Evolutionary conservation across 768 basidiomycete species (phyloP), one percentile per base, ranked within the genome.

Genomic region (Panaeolus papilionaceus): DNA sequence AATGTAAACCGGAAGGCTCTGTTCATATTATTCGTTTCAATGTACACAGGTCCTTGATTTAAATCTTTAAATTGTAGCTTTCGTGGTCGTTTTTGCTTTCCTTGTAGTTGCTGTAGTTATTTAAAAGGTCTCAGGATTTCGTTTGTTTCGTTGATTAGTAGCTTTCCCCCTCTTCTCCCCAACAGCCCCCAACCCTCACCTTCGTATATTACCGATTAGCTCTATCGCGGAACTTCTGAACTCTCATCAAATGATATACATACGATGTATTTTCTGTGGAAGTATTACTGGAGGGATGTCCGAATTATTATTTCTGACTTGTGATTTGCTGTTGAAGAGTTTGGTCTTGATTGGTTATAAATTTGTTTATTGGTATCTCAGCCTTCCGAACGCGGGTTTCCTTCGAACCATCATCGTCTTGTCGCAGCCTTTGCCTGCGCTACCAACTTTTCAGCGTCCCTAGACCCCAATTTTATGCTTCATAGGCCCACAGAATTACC

Each of bases 401-500:
- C 28, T 58, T 58, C 28, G 54, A 58, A 58, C 54, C 28, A 58
- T 33, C 54, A 58, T 58, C 54, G 54, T 58, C 54, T 58, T n/a
- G 28, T 58, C 54, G 54, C 54, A 58, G 54, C 54, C 72, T 71
- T 70, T 61, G 75, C 72, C 72, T 72, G 75, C 74, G 74, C 67
- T 58, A 58, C 66, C 72, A 54, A 68, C 65, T 42, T 44, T 44
- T 64, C 49, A 49, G 62, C 62, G 49, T 54, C 65, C 54, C 58
- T 51, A 38, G 38, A 26, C 71, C 78, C 67, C 75, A 70, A 74
- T 91, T 92, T 84, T 92, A 92, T 92, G 91, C 90, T 79, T 79
- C 81, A 83, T 84, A 88, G 84, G 76, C 84, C 80, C 69, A 75
- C 76, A 66, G 76, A 85, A 79, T 73, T 62, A 75, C 71, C 73